These are phyloP conservation scores for Nicotiana undulata DNA, from an alignment of 257 asterid species.

Conservation along the genomic window DNA sequence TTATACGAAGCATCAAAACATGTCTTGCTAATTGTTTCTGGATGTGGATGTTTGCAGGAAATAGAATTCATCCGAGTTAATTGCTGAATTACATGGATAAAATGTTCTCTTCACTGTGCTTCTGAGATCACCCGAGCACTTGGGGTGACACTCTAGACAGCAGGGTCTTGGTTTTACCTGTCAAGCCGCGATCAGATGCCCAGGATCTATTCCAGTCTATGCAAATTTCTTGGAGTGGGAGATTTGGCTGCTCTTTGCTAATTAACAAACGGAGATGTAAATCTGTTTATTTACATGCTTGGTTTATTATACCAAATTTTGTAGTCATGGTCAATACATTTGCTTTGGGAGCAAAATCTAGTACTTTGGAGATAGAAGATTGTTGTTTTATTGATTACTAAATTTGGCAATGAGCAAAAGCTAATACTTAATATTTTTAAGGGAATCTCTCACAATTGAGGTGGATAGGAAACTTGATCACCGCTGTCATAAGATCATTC, in stretches of 20 bases:
- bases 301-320: neutral
- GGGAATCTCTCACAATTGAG: neutral
- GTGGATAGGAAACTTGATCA: neutral
- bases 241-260: neutral
- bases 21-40: neutral
- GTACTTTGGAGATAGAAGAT: neutral
- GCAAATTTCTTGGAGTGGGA: neutral
- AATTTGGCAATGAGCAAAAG: neutral
- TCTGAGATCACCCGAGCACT: neutral
- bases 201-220: neutral
- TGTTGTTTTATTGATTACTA: neutral
- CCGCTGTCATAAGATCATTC: neutral
- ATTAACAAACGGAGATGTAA: neutral
- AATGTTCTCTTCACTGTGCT: neutral
- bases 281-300: neutral
- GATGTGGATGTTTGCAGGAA: conserved; percentile 3
- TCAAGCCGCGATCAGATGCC: neutral
- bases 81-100: neutral
- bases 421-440: neutral
- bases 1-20: neutral
- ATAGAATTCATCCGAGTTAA: neutral
- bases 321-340: neutral
- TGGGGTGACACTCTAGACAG: neutral
- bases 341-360: neutral
- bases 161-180: neutral